Base-by-base conservation (phyloP, 768 basidiomycete species). In the Russula sp. region DNA sequence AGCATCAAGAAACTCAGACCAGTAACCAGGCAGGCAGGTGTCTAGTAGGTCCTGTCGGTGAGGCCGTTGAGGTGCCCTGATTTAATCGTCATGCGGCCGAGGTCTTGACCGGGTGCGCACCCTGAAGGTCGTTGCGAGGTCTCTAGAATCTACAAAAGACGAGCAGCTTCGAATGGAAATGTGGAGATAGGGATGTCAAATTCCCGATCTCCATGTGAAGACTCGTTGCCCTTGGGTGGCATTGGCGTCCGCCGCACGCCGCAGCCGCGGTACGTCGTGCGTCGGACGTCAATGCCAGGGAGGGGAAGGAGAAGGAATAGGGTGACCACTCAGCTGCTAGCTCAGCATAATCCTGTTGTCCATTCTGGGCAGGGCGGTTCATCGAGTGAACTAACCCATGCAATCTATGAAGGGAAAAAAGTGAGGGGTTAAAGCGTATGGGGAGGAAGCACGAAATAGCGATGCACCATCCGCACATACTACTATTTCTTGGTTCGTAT, bases 31-130 rank as follows among this genome's bases (percentile, higher is more conserved):
- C 8, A 22, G 22, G 7, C 35, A 6, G 20, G 38, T 8, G 38
- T 9, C 18, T 5, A 29, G 46, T 2, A 47, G 25, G 16, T 49
- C 47, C 25, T 32, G 35, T 32, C 22, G 20, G 34, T 16, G 49
- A 29, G 25, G 25, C 3, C 25, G 25, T 29, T 3, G 25, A 29
- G 25, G 25, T 29, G 25, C 25, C 25, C 3, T 29, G 43, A 45
- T 45, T 16, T 2, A 18, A 14, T 43, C 10, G 32, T 34, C 54
- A 41, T 3, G 42, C 42, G 42, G 42, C 18, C 25, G 25, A 29
- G 22, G 29, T 50, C 57, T 58, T 50, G 57, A 50, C 32, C 36
- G 39, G 57, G 18, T 58, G 57, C 57, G 57, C 57, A 58, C 57
- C 45, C 45, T 42, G 32, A 25, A 5, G 48, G 38, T 32, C 3